Evolutionary conservation across 176 grass and related monocot genomes (phyloP).

Genomic region (Zizania latifolia): DNA sequence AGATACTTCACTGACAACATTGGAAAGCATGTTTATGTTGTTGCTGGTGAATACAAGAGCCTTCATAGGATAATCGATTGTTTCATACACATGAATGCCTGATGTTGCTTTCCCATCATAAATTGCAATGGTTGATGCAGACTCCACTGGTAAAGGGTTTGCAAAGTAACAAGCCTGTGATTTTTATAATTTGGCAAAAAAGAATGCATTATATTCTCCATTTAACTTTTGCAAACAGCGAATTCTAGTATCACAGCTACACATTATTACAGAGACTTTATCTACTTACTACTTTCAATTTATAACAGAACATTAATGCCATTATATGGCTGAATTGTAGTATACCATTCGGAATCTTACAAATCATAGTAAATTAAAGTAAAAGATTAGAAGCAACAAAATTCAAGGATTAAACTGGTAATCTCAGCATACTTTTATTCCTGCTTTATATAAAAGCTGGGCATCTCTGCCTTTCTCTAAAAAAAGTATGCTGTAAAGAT

Average conservation of each 20-base stretch:
- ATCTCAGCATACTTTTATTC: no score
- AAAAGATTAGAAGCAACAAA: not conserved
- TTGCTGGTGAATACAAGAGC: conserved; percentile 47
- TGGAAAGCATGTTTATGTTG: conserved; percentile 25
- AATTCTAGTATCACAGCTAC: not conserved
- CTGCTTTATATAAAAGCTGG: no score
- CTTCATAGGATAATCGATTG: conserved; percentile 58
- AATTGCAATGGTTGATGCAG: conserved; percentile 33
- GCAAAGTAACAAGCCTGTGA: conserved; percentile 67
- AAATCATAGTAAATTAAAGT: not conserved
- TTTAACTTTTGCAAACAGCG: not conserved
- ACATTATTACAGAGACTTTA: not conserved
- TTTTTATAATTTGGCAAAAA: conserved; percentile 6
- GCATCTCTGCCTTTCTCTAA: no score
- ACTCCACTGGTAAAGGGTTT: conserved; percentile 59
- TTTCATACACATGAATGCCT: conserved; percentile 39
- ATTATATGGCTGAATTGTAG: not conserved
- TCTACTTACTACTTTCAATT: not conserved
- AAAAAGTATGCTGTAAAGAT: not conserved
- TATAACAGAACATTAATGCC: not conserved
- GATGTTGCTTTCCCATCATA: conserved; percentile 27
- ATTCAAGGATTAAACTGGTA: not conserved
- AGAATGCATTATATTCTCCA: conserved; percentile 15
- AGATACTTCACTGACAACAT: conserved; percentile 39
- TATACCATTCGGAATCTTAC: not conserved